These are phyloP conservation scores for Colletotrichum aenigma DNA, from an alignment of 2,329 filamentous ascomycete species.

Conservation along the genomic window DNA sequence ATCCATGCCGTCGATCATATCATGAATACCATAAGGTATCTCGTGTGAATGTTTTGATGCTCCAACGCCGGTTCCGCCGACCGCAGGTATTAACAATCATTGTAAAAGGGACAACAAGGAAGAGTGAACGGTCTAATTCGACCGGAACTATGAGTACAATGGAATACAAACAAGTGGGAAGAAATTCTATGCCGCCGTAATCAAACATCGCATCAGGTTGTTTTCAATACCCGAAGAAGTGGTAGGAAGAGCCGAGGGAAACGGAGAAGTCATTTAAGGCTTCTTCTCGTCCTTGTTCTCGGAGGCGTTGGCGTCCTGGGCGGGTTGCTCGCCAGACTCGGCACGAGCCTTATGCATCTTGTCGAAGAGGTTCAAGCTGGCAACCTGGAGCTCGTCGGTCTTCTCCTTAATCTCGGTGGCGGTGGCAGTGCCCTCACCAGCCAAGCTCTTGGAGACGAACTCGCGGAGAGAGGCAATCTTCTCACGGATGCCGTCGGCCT, in stretches of 20 bases:
- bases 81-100: slow-evolving; percentile 50
- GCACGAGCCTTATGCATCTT: slow-evolving; percentile 98
- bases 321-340: slow-evolving; percentile 65
- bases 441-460: slow-evolving; percentile 92
- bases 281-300: slow-evolving; percentile 75
- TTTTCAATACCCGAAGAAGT: background rate
- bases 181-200: slow-evolving; percentile 37
- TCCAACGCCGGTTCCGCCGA: slow-evolving; percentile 55
- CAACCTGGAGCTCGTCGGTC: slow-evolving; percentile 96
- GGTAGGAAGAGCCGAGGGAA: slow-evolving; percentile 19
- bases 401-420: slow-evolving; percentile 97
- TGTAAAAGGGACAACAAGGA: slow-evolving; percentile 41
- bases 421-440: slow-evolving; percentile 84
- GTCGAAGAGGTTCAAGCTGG: slow-evolving; percentile 95
- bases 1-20: slow-evolving; percentile 49
- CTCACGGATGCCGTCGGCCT: slow-evolving; percentile 91
- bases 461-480: slow-evolving; percentile 88
- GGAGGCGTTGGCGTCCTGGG: slow-evolving; percentile 61
- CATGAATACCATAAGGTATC: slow-evolving; percentile 48
- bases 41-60: slow-evolving; percentile 51
- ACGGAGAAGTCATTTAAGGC: slow-evolving; percentile 52
- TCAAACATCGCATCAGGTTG: slow-evolving; percentile 27
- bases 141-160: slow-evolving; percentile 56
- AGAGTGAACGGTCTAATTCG: slow-evolving; percentile 29
- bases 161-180: slow-evolving; percentile 44